Percentiles rank a stretch among this genome's conserved stretches.
phyloP scores from a whole-genome alignment of 108 stramenopile species.

The Conticribra guillardii region DNA sequence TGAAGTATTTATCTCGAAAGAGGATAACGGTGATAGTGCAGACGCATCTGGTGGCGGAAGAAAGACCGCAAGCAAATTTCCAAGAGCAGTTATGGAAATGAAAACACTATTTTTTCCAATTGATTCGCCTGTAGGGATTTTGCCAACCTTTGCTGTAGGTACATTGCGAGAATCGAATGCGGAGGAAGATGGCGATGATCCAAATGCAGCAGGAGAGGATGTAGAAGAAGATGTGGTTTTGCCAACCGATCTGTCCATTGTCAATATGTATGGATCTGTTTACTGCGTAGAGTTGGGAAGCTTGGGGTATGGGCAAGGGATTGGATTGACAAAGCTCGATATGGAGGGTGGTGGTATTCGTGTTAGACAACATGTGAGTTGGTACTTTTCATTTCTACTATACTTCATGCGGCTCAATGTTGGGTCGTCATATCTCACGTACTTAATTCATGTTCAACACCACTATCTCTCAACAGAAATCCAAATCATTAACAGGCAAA shows the following conservation, averaged over 20 bases:
- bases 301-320: slow-evolving; percentile 18
- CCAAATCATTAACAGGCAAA: background rate
- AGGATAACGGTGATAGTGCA: too few relatives aligned
- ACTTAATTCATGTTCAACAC: background rate
- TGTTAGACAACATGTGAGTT: slow-evolving; percentile 38
- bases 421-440: background rate
- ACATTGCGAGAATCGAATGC: slow-evolving; percentile 30
- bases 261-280: slow-evolving; percentile 32
- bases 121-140: slow-evolving; percentile 20
- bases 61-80: slow-evolving; percentile 9
- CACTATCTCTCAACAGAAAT: slow-evolving; percentile 3
- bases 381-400: background rate
- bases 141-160: slow-evolving; percentile 36
- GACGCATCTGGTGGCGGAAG: background rate
- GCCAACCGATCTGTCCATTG: slow-evolving; percentile 32
- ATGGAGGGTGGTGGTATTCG: slow-evolving; percentile 22
- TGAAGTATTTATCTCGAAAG: too few relatives aligned
- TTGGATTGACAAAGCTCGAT: slow-evolving; percentile 39
- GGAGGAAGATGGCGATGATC: background rate
- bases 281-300: slow-evolving; percentile 43
- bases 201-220: background rate
- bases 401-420: background rate
- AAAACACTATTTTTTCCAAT: slow-evolving; percentile 36
- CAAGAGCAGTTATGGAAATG: slow-evolving; percentile 36
- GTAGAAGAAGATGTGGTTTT: slow-evolving; percentile 15